Base-by-base conservation (phyloP, 306 rosid species). In the Abrus precatorius region DNA sequence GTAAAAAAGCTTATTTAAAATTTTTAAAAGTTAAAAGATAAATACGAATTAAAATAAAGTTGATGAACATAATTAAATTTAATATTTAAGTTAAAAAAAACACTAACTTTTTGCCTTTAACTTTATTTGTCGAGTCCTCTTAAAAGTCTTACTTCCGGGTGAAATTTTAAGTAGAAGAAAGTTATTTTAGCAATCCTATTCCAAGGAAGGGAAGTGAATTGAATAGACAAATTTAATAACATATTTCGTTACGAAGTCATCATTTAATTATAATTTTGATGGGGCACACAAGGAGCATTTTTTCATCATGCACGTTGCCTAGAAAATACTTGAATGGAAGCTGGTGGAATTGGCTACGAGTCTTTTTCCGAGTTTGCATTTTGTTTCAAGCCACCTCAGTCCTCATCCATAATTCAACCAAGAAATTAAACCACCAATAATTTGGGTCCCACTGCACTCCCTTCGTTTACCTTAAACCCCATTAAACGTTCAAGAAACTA, bases 271-370 rank as follows among this genome's bases (percentile, higher is more conserved):
- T 1, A 14, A 3, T 6, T 13, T 64, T 2, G 5, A 43, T 14
- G 53, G 20, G 12, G 30, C 70, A 38, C 70, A 12, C 5, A 28
- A n/a, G 7, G 48, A 38, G 12, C 47, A 63, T 38, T 61, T 8
- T 6, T 40, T 40, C 40, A 14, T 64, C 48, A 59, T 59, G 41
- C 43, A 38, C 56, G 56, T 11, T 68, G 41, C 56, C 41, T 28
- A 68, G 64, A 28, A 8, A 7, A 47, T 45, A 27, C 5, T 45
- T 48, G 75, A 38, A 32, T 70, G 13, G 50, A 70, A 71, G 76
- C 32, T 34, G 33, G 76, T 47, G 14, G 62, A 71, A 33, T 49
- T 50, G 47, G 47, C 75, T 30, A 48, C 3, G 11, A 52, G 76
- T 71, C 76, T 3, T 70, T 49, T 32, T 71, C 50, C 27, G 3